phyloP scores from a whole-genome alignment of 176 grass and related monocot species.

The Zoysia japonica region DNA sequence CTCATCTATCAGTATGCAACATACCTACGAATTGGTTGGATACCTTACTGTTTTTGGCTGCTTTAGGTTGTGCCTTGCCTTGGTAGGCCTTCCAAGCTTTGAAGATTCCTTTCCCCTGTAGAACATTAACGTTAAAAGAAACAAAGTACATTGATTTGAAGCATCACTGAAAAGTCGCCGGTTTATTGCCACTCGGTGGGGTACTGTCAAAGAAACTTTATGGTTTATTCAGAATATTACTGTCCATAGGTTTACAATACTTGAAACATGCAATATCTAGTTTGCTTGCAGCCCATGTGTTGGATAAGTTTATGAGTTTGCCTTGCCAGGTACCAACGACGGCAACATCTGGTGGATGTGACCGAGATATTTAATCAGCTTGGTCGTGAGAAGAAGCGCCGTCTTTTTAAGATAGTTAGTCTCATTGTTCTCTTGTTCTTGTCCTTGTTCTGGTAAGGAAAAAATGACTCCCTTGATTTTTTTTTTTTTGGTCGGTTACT shows the following conservation, averaged over 20 bases:
- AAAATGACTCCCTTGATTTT: background rate
- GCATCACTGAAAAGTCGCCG: background rate
- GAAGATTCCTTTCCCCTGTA: background rate
- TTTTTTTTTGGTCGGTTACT: constrained; percentile 9
- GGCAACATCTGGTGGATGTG: constrained; percentile 89
- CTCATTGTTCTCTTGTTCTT: constrained; percentile 80
- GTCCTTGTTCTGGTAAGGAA: constrained; percentile 78
- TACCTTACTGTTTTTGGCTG: constrained; percentile 9
- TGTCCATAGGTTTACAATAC: background rate
- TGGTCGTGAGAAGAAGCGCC: constrained; percentile 75
- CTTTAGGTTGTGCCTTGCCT: constrained; percentile 24
- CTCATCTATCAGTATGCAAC: background rate
- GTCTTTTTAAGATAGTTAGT: constrained; percentile 79
- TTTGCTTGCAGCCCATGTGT: background rate
- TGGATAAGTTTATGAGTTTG: constrained; percentile 12
- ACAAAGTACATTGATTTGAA: background rate
- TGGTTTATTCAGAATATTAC: background rate
- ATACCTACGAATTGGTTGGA: constrained; percentile 12
- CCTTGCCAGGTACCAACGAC: constrained; percentile 64
- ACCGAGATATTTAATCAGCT: constrained; percentile 98
- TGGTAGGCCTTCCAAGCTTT: background rate
- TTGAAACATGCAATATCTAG: background rate
- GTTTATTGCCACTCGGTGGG: background rate
- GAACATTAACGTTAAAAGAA: background rate
- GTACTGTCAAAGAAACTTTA: background rate